A percentile compares a stretch with the other conserved stretches of the same genome.
phyloP scores from a whole-genome alignment of 495 filamentous ascomycete species.

The Letharia columbiana region DNA sequence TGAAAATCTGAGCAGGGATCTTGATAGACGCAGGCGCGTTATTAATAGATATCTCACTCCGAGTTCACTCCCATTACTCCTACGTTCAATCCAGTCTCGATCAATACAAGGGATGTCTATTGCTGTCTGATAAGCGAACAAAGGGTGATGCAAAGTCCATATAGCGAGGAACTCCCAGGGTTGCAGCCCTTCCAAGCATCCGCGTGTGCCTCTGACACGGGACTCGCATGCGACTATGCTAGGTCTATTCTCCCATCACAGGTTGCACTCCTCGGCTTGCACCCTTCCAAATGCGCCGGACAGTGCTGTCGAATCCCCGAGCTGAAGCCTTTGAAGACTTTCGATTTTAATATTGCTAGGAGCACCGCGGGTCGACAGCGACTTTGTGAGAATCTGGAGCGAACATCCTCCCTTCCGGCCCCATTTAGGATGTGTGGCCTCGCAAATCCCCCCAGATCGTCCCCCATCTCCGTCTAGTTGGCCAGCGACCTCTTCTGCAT shows the following conservation, averaged over 20 bases:
- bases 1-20: not conserved
- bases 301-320: slow-evolving; percentile 88
- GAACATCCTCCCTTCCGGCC: slow-evolving; percentile 82
- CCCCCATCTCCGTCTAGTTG: slow-evolving; percentile 47
- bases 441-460: slow-evolving; percentile 67
- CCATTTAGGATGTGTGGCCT: slow-evolving; percentile 77
- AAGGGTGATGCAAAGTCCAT: not conserved
- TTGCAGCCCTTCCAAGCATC: not conserved
- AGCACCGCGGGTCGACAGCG: slow-evolving; percentile 82
- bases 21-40: not conserved
- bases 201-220: not conserved
- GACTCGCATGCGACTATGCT: not conserved
- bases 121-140: too few species aligned
- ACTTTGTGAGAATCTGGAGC: slow-evolving; percentile 82
- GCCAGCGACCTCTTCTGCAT: slow-evolving; percentile 58
- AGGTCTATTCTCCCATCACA: not conserved
- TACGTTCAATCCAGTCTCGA: not conserved
- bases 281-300: slow-evolving; percentile 91
- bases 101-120: not conserved
- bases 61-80: too few species aligned
- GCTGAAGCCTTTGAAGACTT: slow-evolving; percentile 81
- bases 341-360: slow-evolving; percentile 84
- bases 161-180: not conserved
- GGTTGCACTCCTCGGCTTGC: slow-evolving; percentile 43
- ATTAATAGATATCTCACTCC: not conserved